Percentiles rank a stretch among this genome's conserved stretches.
Evolutionary conservation across 2,329 filamentous ascomycete genomes (phyloP).

Genomic region (Pseudogymnoascus sp.): DNA sequence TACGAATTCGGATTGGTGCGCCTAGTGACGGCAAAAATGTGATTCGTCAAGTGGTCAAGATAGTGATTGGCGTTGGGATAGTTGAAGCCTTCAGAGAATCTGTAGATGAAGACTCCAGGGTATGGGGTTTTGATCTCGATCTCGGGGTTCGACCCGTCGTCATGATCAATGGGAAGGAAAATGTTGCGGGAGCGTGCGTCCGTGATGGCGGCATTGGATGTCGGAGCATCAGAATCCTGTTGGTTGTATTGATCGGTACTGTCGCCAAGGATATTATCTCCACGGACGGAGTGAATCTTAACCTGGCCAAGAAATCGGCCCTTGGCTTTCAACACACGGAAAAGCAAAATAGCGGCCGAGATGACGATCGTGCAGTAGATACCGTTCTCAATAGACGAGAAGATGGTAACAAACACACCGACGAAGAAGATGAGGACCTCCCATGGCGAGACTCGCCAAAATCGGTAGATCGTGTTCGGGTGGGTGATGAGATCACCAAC

Average conservation of each 20-base stretch:
- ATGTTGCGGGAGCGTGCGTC: conserved; percentile 61
- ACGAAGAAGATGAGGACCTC: conserved; percentile 91
- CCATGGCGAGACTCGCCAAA: conserved; percentile 86
- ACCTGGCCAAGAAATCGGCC: conserved; percentile 81
- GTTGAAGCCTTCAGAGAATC: conserved; percentile 91
- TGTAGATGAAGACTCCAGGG: conserved; percentile 91
- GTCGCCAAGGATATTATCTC: conserved; percentile 65
- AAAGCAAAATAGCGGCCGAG: conserved; percentile 72
- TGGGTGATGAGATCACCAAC: conserved; percentile 88
- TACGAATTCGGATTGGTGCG: conserved; percentile 68
- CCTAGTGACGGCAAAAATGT: conserved; percentile 65
- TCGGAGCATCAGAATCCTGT: background rate
- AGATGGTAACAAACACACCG: conserved; percentile 84
- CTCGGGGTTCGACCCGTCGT: conserved; percentile 84
- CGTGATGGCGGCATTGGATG: conserved; percentile 10
- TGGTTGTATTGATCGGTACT: conserved; percentile 35
- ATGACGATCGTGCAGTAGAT: conserved; percentile 80
- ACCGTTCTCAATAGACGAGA: conserved; percentile 82
- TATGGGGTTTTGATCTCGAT: conserved; percentile 75
- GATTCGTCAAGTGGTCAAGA: conserved; percentile 67
- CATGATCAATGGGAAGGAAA: conserved; percentile 79
- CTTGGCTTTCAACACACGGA: conserved; percentile 73
- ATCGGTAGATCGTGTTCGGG: conserved; percentile 86
- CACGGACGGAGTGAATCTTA: conserved; percentile 75
- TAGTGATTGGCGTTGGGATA: conserved; percentile 91